These are phyloP conservation scores for Mycena kentingensis DNA, from an alignment of 768 basidiomycete genomes.

Conservation along the genomic window DNA sequence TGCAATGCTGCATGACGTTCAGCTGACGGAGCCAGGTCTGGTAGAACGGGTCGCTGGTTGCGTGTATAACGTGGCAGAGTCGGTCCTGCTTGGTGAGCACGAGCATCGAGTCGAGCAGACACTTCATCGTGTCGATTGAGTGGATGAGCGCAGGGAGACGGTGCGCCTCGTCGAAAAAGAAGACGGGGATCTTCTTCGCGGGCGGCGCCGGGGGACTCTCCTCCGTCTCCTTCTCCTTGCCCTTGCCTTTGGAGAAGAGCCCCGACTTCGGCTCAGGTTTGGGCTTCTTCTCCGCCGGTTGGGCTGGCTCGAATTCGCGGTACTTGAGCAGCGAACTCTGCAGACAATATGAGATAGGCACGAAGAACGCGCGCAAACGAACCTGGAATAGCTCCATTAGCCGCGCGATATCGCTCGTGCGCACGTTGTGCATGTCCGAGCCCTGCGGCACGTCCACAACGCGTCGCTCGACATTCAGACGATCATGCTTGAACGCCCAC, in stretches of 20 bases:
- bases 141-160: constrained; percentile 77
- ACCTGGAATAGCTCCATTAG: constrained; percentile 87
- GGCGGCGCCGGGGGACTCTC: constrained; percentile 37
- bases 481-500: constrained; percentile 83
- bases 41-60: constrained; percentile 83
- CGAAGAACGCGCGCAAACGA: constrained; percentile 8
- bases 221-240: constrained; percentile 33
- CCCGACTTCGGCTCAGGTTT: not conserved
- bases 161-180: constrained; percentile 87
- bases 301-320: constrained; percentile 65
- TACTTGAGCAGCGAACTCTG: constrained; percentile 73
- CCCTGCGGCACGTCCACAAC: constrained; percentile 47
- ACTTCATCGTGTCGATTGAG: constrained; percentile 81
- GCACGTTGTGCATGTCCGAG: constrained; percentile 50
- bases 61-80: constrained; percentile 81
- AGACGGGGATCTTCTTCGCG: constrained; percentile 72
- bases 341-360: not conserved
- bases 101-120: constrained; percentile 80
- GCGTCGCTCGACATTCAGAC: constrained; percentile 70
- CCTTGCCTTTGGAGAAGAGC: constrained; percentile 36
- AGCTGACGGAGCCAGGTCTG: constrained; percentile 81
- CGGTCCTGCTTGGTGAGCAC: constrained; percentile 87
- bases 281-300: not conserved
- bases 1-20: constrained; percentile 83
- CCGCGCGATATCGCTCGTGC: constrained; percentile 78